Base-by-base conservation (phyloP, 306 rosid genomes). In the Fagus sylvatica region DNA sequence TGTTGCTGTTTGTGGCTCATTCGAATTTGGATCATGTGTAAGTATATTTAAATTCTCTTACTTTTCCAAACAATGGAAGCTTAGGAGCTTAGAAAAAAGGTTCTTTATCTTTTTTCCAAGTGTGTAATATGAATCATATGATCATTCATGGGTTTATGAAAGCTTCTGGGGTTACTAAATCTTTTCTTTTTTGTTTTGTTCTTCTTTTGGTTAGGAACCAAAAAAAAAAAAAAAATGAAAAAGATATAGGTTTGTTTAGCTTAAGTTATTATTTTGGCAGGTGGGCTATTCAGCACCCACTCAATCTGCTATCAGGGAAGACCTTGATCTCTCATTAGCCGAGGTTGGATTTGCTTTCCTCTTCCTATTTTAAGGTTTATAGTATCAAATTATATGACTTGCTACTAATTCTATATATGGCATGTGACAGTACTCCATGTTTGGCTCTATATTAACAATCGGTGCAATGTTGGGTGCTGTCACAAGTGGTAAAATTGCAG, bases 401-500 rank as follows among this genome's bases (percentile, higher is more conserved):
- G 7, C 64, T 66, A n/a, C n/a, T 69, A 51, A 76, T 59, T 41
- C 36, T 72, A 3, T 11, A 1, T 73, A 4, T 11, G 5, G 59
- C 53, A 51, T 57, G 51, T 73, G 78, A 78, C 94, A 93, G 98
- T 93, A 87, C 81, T 91, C 98, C 54, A 65, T 85, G 87, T 93
- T 93, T 90, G 97, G 97, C 53, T 91, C 98, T 41, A 80, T 93
- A 73, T 77, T 91, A 62, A 89, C 98, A 5, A 88, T 93, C 86
- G 97, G 97, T 72, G 98, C 97, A 74, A 88, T 91, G 98, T 75
- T 93, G 59, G 95, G 98, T 1, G 98, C 93, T 39, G 62, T 87
- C 69, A 77, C 95, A 34, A 89, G 97, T 69, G 98, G 97, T 19
- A 43, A 79, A 53, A 73, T 90, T 64, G 74, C 93, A 12, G 98